phyloP scores from a whole-genome alignment of 2,329 filamentous ascomycete species.

The Neonectria punicea region DNA sequence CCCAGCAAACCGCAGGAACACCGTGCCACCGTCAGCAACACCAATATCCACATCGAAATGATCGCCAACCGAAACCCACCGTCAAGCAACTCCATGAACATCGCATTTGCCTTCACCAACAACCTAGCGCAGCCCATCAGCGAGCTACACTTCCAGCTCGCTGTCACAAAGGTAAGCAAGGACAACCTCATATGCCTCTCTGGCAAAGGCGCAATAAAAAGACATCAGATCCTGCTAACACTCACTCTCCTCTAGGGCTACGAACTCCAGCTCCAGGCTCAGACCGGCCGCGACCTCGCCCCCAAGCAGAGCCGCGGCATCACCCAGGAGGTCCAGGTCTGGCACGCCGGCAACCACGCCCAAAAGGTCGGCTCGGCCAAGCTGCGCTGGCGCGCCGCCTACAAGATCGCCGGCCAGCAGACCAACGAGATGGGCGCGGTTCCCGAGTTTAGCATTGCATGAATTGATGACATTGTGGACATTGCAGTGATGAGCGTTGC shows the following conservation, averaged over 20 bases:
- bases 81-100: constrained; percentile 68
- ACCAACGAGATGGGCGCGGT: constrained; percentile 89
- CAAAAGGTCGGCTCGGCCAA: constrained; percentile 83
- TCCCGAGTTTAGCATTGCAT: constrained; percentile 79
- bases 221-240: background rate
- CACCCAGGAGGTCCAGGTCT: constrained; percentile 81
- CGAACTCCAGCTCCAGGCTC: constrained; percentile 83
- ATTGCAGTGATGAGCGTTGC: constrained; percentile 7
- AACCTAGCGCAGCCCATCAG: constrained; percentile 75
- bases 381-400: constrained; percentile 88
- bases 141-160: constrained; percentile 89
- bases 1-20: constrained; percentile 68
- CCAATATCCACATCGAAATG: constrained; percentile 78
- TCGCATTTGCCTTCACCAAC: constrained; percentile 88
- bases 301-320: constrained; percentile 81
- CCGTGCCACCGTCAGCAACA: constrained; percentile 74
- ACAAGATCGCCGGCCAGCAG: constrained; percentile 73
- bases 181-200: background rate
- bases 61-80: constrained; percentile 69
- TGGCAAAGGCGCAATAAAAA: background rate
- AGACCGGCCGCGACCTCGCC: constrained; percentile 80
- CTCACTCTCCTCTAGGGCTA: constrained; percentile 68
- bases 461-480: constrained; percentile 17
- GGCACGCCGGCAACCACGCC: constrained; percentile 74
- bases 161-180: constrained; percentile 85